Conservation (phyloP, 495 filamentous ascomycete species). For the Aspergillus campestris region DNA sequence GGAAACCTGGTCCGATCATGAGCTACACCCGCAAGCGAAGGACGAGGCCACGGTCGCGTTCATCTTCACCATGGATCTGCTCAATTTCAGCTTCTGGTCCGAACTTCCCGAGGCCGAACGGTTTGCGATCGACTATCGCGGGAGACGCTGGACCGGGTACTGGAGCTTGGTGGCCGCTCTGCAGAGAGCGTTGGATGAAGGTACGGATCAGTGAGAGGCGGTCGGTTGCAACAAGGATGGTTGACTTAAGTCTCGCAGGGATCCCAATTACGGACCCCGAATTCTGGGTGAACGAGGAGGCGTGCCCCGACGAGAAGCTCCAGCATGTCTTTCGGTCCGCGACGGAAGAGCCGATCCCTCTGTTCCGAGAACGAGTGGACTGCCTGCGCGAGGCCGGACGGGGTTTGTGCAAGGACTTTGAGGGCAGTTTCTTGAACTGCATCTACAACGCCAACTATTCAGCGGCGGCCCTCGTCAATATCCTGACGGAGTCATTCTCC, state of each 20-base stretch:
- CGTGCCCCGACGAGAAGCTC: conserved; percentile 67
- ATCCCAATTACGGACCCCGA: conserved; percentile 84
- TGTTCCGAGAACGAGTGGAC: conserved; percentile 66
- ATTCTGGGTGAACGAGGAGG: conserved; percentile 75
- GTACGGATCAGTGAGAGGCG: conserved; percentile 31
- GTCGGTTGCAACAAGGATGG: not conserved
- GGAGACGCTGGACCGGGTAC: conserved; percentile 82
- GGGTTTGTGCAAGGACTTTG: conserved; percentile 78
- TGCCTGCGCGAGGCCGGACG: conserved; percentile 81
- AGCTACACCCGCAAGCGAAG: conserved; percentile 77
- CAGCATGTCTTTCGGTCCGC: conserved; percentile 76
- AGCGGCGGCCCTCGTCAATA: conserved; percentile 74
- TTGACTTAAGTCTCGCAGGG: conserved; percentile 33
- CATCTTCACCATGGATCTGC: conserved; percentile 91
- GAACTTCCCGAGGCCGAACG: conserved; percentile 50
- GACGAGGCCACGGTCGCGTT: conserved; percentile 76
- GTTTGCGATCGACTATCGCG: conserved; percentile 74
- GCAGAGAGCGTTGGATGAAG: conserved; percentile 83
- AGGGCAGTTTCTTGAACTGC: conserved; percentile 64
- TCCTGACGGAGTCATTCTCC: conserved; percentile 67
- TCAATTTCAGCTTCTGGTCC: conserved; percentile 98
- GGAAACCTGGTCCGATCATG: conserved; percentile 76
- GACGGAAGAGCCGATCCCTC: conserved; percentile 78
- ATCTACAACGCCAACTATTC: conserved; percentile 69
- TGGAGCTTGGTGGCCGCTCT: conserved; percentile 87